Base-by-base conservation (phyloP, 2,329 filamentous ascomycete species). In the Botrytis tulipae region DNA sequence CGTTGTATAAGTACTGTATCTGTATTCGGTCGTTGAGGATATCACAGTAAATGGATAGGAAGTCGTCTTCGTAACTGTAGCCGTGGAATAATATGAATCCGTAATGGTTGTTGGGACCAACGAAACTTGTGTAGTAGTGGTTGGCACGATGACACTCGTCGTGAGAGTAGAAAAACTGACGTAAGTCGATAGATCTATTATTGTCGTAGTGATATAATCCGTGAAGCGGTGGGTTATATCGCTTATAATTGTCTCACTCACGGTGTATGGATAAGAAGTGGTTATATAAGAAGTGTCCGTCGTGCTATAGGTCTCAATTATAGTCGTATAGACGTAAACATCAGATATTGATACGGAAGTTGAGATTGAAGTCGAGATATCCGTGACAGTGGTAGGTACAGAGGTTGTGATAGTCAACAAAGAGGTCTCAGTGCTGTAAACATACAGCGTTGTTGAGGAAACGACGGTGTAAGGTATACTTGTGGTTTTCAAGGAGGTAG, bases 1-100 rank as follows among this genome's bases (percentile, higher is more conserved):
- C 2, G 73, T 74, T 22, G 73, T 76, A 32, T 73, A 75, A 2
- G 75, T 76, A 66, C 73, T 76, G 20, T 70, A 72, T 25, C 40
- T 75, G 59, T 72, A 76, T n/a, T 75, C 44, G n/a, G 73, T 75
- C 4, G 74, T 72, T 40, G 74, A 12, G 35, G 70, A 44, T 20
- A 63, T n/a, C 40, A 72, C 51, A 65, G 65, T 70, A 3, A 51
- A 51, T 16, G 72, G 72, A 54, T 74, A 75, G 32, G 74, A 75
- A 20, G 65, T 75, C 1, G 48, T 54, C 37, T 54, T n/a, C 14
- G 66, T 69, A 20, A 69, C 12, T 37, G 66, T 69, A 35, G 66
- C 46, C 37, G 66, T 69, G 32, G 48, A 69, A 35, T 32, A 57
- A 22, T 69, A 69, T 40, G 48, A 69, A 42, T 40, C 25, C 16